Evolutionary conservation across 2,329 filamentous ascomycete genomes (phyloP), one percentile per base, ranked within the genome.

Genomic region (Aspergillus fumigatiaffinis): DNA sequence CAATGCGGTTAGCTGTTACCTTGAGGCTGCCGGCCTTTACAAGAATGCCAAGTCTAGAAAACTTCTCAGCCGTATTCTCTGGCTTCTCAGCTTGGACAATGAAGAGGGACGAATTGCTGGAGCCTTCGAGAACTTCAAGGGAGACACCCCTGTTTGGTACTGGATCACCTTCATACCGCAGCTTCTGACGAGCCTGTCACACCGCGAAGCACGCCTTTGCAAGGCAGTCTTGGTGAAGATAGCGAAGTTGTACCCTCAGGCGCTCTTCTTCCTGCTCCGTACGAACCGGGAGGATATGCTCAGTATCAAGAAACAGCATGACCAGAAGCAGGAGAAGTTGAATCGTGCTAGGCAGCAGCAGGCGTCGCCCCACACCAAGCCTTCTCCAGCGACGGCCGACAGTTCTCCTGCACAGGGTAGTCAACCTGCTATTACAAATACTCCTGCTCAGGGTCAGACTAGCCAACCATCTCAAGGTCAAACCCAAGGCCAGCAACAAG

Each of bases 101-200:
- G 82, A 90, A 0, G 91, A 91, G 70, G 91, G 91, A 12, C 88
- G 84, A 41, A 87, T 99, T 59, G 89, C 91, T 0, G 82, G 86
- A 66, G 91, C 93, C 12, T 99, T 97, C 64, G 91, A 96, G 63
- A 91, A 93, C 65, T 99, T 94, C 79, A 97, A 97, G 79, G 94
- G 94, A 52, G 95, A 99, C 66, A 96, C 92, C 2, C 92, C 92
- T 0, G 91, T 96, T 12, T 99, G 94, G 94, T 99, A 97, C 77
- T 99, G 94, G 94, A 97, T 97, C 65, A 97, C 93, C 0, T 99
- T 96, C 73, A 97, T 99, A 62, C 94, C 94, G 20, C 94, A 99
- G 74, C 83, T 99, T 46, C 84, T 99, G 32, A 93, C 91, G 47
- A 94, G 93, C 53, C 82, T 99, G 52, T 91, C 90, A 2, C 88